Conservation (phyloP, 2,329 filamentous ascomycete species). For the Penicillium sp. region DNA sequence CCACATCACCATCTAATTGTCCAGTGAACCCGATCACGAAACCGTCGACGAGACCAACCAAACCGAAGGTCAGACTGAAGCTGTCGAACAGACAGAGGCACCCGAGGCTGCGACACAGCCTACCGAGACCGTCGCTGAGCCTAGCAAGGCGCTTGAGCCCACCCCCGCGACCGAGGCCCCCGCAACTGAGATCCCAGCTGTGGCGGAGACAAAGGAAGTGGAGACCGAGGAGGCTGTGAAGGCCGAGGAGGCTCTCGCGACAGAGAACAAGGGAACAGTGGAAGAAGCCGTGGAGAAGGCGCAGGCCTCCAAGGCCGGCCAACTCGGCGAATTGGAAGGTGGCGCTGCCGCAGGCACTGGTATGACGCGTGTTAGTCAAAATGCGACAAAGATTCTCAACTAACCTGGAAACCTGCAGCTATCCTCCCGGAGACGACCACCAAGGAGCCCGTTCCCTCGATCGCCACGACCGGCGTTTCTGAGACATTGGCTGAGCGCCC, state of each 20-base stretch:
- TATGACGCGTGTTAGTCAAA: constrained; percentile 12
- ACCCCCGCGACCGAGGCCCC: constrained; percentile 3
- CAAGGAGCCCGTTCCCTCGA: constrained; percentile 22
- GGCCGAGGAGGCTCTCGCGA: constrained; percentile 6
- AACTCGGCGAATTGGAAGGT: constrained; percentile 18
- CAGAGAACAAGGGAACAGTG: constrained; percentile 13
- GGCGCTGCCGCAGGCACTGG: constrained; percentile 19
- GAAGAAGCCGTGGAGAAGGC: constrained; percentile 26
- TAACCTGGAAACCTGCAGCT: constrained; percentile 11
- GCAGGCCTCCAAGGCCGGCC: constrained; percentile 24
- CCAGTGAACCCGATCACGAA: constrained; percentile 24
- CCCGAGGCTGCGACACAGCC: constrained; percentile 9
- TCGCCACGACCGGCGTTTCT: constrained; percentile 8
- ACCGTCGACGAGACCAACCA: constrained; percentile 25
- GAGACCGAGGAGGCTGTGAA: constrained; percentile 14
- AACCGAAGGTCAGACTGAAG: constrained; percentile 21
- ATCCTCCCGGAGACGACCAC: constrained; percentile 23
- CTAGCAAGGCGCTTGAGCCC: constrained; percentile 14
- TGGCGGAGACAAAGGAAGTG: constrained; percentile 14
- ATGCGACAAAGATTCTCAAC: not conserved
- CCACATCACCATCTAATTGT: constrained; percentile 2
- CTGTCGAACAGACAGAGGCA: constrained; percentile 16
- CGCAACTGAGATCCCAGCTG: constrained; percentile 8
- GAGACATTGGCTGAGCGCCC: constrained; percentile 15
- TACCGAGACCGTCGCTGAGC: constrained; percentile 11